A percentile compares a stretch with the other conserved stretches of the same genome.
These are phyloP conservation scores for Xylariaceae sp. DNA, from an alignment of 2,329 filamentous ascomycete species.

Conservation along the genomic window DNA sequence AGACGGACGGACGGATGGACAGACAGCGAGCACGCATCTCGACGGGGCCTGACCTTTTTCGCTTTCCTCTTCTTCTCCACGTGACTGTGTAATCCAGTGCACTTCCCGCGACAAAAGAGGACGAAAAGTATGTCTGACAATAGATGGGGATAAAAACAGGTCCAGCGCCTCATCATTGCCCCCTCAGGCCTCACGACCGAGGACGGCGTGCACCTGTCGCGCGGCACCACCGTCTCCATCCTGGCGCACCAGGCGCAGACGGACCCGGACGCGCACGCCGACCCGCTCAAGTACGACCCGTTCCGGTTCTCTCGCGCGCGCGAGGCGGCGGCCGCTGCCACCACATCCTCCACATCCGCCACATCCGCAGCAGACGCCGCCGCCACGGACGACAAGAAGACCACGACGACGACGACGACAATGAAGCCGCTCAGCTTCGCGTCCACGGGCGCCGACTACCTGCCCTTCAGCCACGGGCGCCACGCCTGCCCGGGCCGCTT, in stretches of 20 bases:
- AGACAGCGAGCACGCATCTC: too few species aligned
- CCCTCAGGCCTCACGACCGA: constrained; percentile 22
- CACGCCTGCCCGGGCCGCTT: constrained; percentile 34
- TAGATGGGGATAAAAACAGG: too few species aligned
- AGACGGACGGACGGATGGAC: too few species aligned
- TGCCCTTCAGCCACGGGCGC: constrained; percentile 30
- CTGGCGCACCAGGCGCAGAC: constrained; percentile 23
- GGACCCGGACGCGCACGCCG: constrained; percentile 24
- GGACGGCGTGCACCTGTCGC: constrained; percentile 25
- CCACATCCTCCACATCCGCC: too few species aligned
- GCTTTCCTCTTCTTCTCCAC: too few species aligned
- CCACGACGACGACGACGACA: constrained; percentile 1
- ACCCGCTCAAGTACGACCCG: constrained; percentile 31
- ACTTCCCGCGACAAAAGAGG: too few species aligned
- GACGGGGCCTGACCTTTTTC: too few species aligned
- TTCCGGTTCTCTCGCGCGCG: constrained; percentile 32
- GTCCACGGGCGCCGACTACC: constrained; percentile 22
- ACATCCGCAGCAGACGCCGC: too few species aligned
- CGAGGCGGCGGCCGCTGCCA: constrained; percentile 16
- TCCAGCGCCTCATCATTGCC: constrained; percentile 22
- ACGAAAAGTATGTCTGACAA: too few species aligned
- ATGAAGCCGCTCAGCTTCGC: constrained; percentile 25
- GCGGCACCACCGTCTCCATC: constrained; percentile 26
- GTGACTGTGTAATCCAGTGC: too few species aligned
- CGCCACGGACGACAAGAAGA: constrained; percentile 8